Conservation (phyloP, 2,329 filamentous ascomycete genomes). For the Colletotrichum sp. region DNA sequence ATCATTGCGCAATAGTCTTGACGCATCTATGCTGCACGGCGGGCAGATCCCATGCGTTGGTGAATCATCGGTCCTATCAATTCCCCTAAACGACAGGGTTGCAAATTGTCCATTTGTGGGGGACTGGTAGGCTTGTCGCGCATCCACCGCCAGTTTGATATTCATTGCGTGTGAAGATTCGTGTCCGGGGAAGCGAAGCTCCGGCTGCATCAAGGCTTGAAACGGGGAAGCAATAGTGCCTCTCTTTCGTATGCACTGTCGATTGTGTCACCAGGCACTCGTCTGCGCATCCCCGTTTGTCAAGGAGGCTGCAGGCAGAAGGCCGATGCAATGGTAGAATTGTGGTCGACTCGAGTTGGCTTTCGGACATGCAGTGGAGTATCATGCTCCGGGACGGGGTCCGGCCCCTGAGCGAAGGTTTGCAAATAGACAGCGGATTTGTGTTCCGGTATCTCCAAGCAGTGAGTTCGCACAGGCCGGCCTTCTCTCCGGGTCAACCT, state of each 20-base stretch:
- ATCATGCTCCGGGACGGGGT: not conserved
- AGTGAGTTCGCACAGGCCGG: not conserved
- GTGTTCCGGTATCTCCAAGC: not conserved
- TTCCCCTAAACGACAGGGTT: slow-evolving; percentile 16
- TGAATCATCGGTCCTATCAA: slow-evolving; percentile 24
- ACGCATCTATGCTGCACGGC: not conserved
- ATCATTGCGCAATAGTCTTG: not conserved
- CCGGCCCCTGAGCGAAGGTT: not conserved
- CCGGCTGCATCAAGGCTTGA: not conserved
- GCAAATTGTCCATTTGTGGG: slow-evolving; percentile 17
- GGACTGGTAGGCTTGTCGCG: slow-evolving; percentile 24
- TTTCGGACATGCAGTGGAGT: not conserved
- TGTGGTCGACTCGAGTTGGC: not conserved
- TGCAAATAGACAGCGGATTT: not conserved
- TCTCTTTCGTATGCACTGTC: not conserved
- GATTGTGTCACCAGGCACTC: not conserved
- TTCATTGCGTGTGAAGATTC: slow-evolving; percentile 21
- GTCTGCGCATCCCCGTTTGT: not conserved
- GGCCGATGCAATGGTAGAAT: not conserved
- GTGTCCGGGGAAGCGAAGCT: not conserved
- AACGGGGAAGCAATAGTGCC: not conserved
- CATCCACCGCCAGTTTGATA: slow-evolving; percentile 23
- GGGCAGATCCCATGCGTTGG: slow-evolving; percentile 11
- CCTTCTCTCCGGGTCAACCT: not conserved
- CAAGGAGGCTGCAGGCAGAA: not conserved